These are phyloP conservation scores for Lantana camara DNA, from an alignment of 257 asterid species.

Conservation along the genomic window DNA sequence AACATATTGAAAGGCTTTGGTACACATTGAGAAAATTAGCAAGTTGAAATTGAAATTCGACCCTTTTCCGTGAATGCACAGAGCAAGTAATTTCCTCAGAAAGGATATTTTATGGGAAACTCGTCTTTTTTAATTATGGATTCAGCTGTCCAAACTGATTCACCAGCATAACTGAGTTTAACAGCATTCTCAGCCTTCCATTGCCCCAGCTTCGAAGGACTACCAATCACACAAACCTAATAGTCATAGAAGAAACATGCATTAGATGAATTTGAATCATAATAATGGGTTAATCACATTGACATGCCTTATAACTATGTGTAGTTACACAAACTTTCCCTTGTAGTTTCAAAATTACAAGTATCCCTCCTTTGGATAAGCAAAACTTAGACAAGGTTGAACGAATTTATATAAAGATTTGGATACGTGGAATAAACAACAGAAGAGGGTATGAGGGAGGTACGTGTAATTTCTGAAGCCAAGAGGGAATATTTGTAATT, in stretches of 20 bases:
- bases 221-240: conserved; percentile 81
- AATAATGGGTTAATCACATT: not conserved
- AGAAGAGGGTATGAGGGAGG: too few relatives aligned
- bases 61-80: not conserved
- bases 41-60: too few relatives aligned
- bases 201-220: conserved; percentile 68
- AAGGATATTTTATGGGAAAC: conserved; percentile 95
- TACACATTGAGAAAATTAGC: not conserved
- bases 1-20: conserved; percentile 6
- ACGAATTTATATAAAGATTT: too few relatives aligned
- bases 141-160: conserved; percentile 83
- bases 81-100: conserved; percentile 12
- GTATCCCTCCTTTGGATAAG: too few relatives aligned
- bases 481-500: not conserved
- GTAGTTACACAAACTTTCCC: too few relatives aligned
- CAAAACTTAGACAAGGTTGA: too few relatives aligned
- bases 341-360: too few relatives aligned
- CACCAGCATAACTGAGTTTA: conserved; percentile 72
- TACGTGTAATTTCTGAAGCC: too few relatives aligned
- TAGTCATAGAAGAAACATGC: conserved; percentile 20
- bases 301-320: too few relatives aligned
- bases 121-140: conserved; percentile 66
- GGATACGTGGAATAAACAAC: too few relatives aligned
- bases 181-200: conserved; percentile 79
- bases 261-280: conserved; percentile 13